Conservation (phyloP, 352 stramenopile species). For the Phytophthora constricta region DNA sequence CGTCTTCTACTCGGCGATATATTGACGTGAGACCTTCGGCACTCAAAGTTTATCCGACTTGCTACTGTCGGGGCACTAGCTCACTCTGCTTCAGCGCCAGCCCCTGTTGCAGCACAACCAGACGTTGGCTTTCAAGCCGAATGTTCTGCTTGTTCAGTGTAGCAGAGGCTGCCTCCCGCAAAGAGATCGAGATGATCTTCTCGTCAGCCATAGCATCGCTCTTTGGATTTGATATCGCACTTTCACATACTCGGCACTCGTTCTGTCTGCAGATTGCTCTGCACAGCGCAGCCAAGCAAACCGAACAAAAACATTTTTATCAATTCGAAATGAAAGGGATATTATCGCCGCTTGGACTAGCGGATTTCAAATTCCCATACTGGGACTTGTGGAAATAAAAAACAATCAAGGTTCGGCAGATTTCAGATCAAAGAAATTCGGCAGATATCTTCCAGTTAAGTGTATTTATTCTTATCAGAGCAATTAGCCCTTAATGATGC, state of each 20-base stretch:
- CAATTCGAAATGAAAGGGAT: no score
- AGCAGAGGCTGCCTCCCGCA: not conserved
- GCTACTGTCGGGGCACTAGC: constrained; percentile 40
- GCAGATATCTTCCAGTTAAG: no score
- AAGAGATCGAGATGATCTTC: not conserved
- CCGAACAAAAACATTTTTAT: no score
- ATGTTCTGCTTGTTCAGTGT: constrained; percentile 22
- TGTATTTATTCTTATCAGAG: no score
- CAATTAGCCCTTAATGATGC: no score
- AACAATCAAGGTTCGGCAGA: no score
- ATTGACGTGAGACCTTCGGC: constrained; percentile 32
- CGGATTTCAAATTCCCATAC: no score
- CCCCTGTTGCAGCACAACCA: constrained; percentile 51
- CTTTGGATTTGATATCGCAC: not conserved
- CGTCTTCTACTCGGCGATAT: constrained; percentile 26
- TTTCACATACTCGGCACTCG: not conserved
- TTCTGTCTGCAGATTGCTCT: constrained; percentile 7
- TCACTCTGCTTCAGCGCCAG: constrained; percentile 52
- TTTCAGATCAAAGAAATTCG: no score
- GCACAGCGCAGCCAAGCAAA: no score
- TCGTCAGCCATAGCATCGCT: constrained; percentile 1
- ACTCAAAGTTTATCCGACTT: constrained; percentile 36
- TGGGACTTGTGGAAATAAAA: no score
- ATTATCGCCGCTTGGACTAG: no score
- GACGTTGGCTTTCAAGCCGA: constrained; percentile 45